Percentiles rank a stretch among this genome's conserved stretches.
phyloP scores from a whole-genome alignment of 139 green algal species.

The Dunaliella primolecta region DNA sequence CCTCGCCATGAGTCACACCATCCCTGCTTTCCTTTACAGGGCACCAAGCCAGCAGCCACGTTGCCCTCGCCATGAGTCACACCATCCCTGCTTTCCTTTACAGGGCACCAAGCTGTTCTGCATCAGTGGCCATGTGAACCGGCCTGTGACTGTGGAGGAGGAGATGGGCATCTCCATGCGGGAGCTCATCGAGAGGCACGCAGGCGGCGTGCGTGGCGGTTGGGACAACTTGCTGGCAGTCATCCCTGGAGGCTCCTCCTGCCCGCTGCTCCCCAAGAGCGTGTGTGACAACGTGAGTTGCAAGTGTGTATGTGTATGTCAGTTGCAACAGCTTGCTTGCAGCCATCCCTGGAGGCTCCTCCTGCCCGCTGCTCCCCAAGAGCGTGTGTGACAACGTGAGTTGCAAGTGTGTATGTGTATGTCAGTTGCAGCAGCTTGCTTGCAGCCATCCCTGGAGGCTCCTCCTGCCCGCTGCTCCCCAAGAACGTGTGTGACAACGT shows the following conservation, averaged over 20 bases:
- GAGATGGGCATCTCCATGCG: constrained; percentile 95
- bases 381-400: too few species aligned
- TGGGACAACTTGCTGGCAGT: constrained; percentile 99
- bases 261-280: constrained; percentile 87
- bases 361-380: constrained; percentile 90
- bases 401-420: too few species aligned
- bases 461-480: too few species aligned
- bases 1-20: too few species aligned
- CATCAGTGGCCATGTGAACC: constrained; percentile 98
- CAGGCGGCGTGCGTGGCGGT: constrained; percentile 89
- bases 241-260: constrained; percentile 94
- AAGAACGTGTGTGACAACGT: too few species aligned
- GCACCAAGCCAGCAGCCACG: too few species aligned
- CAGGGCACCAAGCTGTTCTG: constrained; percentile 97
- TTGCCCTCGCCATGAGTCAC: too few species aligned
- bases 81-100: too few species aligned
- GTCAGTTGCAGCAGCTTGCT: too few species aligned
- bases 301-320: constrained; percentile 68
- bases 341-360: constrained; percentile 97
- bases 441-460: too few species aligned
- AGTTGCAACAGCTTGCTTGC: constrained; percentile 98
- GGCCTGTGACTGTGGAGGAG: constrained; percentile 97
- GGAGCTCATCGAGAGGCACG: constrained; percentile 96
- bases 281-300: constrained; percentile 1
- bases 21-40: too few species aligned